These are phyloP conservation scores for Cenchrus fungigraminus DNA, from an alignment of 176 grass and related monocot species.

Conservation along the genomic window DNA sequence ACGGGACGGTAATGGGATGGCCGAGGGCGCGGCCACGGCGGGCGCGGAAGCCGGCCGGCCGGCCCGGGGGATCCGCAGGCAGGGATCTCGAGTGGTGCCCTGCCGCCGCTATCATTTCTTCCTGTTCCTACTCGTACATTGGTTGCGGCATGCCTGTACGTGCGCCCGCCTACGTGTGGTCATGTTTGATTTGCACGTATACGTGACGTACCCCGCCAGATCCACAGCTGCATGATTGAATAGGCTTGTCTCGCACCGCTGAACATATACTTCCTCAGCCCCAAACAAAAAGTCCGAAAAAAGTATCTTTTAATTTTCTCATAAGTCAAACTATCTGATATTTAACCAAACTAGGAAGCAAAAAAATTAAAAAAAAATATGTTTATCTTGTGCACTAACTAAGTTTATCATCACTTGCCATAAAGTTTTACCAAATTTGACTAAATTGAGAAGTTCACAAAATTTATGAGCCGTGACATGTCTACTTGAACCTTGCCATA, in stretches of 20 bases:
- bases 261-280: too few species aligned
- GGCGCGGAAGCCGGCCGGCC: not conserved
- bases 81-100: not conserved
- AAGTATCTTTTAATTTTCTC: too few species aligned
- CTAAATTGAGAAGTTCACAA: too few species aligned
- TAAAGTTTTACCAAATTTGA: too few species aligned
- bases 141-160: not conserved
- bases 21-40: not conserved
- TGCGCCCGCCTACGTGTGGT: not conserved
- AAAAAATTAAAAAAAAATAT: too few species aligned
- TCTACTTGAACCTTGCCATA: too few species aligned
- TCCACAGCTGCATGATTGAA: slow-evolving; percentile 6
- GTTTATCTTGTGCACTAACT: too few species aligned
- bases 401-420: too few species aligned
- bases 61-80: not conserved
- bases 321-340: too few species aligned
- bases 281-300: too few species aligned
- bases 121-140: not conserved
- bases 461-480: too few species aligned
- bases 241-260: not conserved
- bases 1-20: slow-evolving; percentile 28
- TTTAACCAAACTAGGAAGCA: too few species aligned
- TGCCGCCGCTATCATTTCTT: not conserved
- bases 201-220: slow-evolving; percentile 12
- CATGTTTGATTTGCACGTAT: not conserved